Base-by-base conservation (phyloP, 1,284 basidiomycete genomes). In the Caloboletus firmus region DNA sequence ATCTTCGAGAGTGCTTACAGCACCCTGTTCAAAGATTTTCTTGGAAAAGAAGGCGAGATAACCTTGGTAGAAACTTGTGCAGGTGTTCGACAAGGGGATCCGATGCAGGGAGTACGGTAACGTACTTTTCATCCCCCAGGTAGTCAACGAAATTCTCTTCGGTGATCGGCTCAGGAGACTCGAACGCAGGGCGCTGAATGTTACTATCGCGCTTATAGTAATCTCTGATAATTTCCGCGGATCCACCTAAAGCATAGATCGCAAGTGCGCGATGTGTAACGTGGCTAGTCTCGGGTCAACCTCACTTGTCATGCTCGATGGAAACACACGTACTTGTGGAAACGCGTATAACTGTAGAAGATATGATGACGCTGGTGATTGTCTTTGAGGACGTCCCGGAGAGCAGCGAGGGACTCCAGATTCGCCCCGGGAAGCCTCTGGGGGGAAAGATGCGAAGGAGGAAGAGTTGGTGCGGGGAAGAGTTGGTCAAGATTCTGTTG, bases 11-110 rank as follows among this genome's bases (percentile, higher is more conserved):
- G 75, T 73, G 1, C 67, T 62, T 2, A 68, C 59, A 1, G 75
- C 65, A 4, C 79, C 79, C 18, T 77, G 72, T 18, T 75, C 67
- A 31, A 75, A 63, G 10, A 87, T 62, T 11, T 74, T 64, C 0
- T 74, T 63, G 10, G 70, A 70, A 70, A 87, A 88, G 69, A 85
- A 88, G 9, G 70, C 55, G 26, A 84, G 59, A 59, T 87, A 89
- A 1, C 76, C 77, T 11, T 74, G 66, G 60, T 83, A 88, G 61
- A 76, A 87, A 5, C 85, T 87, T 45, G 12, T 39, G 26, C 26
- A 8, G 0, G 13, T 7, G 15, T 42, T 28, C 10, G 35, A 32
- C n/a, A 13, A 26, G 3, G 8, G 9, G 31, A 24, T 22, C 26
- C 5, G 9, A 43, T 7, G 8, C 4, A 5, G 5, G 7, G 0